Conservation (phyloP, 257 asterid species). For the Solanum bukasovii region DNA sequence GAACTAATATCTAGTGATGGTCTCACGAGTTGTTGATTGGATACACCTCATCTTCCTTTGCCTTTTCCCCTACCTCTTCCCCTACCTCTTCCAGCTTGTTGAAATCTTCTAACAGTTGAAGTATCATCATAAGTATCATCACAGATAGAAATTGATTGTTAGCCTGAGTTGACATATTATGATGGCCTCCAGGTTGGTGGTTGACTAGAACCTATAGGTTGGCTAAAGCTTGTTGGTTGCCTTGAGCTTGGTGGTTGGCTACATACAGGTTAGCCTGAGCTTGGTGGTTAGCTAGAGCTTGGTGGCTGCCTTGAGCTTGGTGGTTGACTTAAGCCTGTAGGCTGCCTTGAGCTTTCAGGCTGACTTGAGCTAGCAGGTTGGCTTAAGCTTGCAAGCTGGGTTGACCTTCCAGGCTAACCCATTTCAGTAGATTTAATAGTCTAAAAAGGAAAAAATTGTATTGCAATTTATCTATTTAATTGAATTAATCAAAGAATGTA, state of each 20-base stretch:
- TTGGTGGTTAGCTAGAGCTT: not conserved
- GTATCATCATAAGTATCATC: not conserved
- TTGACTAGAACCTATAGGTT: not conserved
- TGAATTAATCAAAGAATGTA: not conserved
- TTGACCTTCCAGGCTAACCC: not conserved
- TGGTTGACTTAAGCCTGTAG: accelerated
- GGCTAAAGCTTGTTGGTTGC: too few relatives aligned
- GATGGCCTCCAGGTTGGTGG: not conserved
- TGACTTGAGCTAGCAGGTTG: not conserved
- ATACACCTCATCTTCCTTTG: accelerated
- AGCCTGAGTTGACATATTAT: not conserved
- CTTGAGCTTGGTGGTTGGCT: too few relatives aligned
- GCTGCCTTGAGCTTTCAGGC: not conserved
- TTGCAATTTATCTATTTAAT: too few relatives aligned
- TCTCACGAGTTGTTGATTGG: too few relatives aligned
- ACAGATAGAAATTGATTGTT: not conserved
- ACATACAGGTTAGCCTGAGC: too few relatives aligned
- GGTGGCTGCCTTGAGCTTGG: not conserved
- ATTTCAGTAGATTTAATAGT: not conserved
- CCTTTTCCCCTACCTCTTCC: not conserved
- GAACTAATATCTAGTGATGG: too few relatives aligned
- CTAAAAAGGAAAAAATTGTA: too few relatives aligned
- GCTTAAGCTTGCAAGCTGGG: not conserved
- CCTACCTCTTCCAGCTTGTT: not conserved
- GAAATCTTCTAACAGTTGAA: not conserved